Evolutionary conservation across 164 flowering plant genomes (phyloP).

Genomic region (Euptelea pleiosperma): DNA sequence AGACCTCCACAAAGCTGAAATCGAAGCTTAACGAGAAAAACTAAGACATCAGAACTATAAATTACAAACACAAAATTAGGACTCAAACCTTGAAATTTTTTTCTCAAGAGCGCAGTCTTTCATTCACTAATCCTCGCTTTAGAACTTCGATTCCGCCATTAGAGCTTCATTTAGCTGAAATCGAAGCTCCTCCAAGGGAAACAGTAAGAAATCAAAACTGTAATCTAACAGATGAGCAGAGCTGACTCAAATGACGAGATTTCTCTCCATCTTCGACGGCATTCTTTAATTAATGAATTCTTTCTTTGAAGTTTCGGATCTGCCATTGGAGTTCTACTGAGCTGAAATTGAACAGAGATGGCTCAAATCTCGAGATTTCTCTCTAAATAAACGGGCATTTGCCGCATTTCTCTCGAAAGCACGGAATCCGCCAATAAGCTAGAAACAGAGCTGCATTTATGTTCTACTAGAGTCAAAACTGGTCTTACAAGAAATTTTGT

Average conservation of each 20-base stretch:
- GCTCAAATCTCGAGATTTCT: constrained; percentile 6
- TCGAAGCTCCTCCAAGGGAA: constrained; percentile 2
- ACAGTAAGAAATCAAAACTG: too few relatives aligned
- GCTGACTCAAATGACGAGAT: not conserved
- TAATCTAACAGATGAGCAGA: too few relatives aligned
- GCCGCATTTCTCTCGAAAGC: not conserved
- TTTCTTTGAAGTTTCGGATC: not conserved
- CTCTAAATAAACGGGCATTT: not conserved
- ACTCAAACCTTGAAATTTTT: constrained; percentile 1
- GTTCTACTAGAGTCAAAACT: not conserved
- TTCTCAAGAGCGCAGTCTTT: not conserved
- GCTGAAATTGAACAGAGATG: not conserved
- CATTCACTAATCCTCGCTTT: not conserved
- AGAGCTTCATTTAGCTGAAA: not conserved
- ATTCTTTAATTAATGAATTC: not conserved
- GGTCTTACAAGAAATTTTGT: not conserved
- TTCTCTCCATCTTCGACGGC: not conserved
- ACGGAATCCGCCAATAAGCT: not conserved
- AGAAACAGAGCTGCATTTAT: constrained; percentile 1
- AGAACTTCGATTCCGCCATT: not conserved
- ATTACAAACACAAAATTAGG: too few relatives aligned
- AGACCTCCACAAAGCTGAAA: not conserved
- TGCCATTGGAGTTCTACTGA: constrained; percentile 4
- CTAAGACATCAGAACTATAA: not conserved
- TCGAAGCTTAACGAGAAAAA: not conserved